Conservation (phyloP, 805 yeast species). For the Yarrowia porcina region DNA sequence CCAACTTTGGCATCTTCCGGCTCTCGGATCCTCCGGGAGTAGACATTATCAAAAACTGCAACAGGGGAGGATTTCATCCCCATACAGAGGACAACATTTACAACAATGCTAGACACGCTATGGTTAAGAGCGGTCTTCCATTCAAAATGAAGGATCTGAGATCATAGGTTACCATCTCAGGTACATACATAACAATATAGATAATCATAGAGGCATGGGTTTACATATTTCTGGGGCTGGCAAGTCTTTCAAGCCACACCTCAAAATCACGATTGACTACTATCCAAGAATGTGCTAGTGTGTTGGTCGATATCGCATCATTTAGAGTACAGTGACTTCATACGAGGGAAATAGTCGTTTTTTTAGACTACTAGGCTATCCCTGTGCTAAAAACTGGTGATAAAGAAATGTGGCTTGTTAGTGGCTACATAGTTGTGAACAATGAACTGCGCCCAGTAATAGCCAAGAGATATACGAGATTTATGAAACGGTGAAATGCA, state of each 20-base stretch:
- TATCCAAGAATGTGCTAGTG: not conserved
- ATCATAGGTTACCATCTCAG: no score
- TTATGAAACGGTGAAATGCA: not conserved
- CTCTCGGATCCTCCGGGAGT: slow-evolving; percentile 66
- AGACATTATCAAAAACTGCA: slow-evolving; percentile 52
- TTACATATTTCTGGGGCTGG: not conserved
- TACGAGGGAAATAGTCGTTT: not conserved
- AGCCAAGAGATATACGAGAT: slow-evolving; percentile 1
- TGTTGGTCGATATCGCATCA: not conserved
- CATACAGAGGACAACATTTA: slow-evolving; percentile 53
- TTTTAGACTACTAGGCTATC: not conserved
- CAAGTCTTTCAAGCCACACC: not conserved
- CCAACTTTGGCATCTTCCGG: slow-evolving; percentile 55
- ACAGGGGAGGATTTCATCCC: slow-evolving; percentile 55
- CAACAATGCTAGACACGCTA: slow-evolving; percentile 55
- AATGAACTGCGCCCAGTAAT: no score
- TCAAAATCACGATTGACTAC: not conserved
- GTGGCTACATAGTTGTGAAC: slow-evolving; percentile 1
- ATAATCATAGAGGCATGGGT: not conserved
- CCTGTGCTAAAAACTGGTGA: not conserved
- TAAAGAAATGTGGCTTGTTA: not conserved
- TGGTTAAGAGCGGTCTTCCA: slow-evolving; percentile 46
- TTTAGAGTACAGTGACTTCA: not conserved
- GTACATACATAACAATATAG: not conserved
- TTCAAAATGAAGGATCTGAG: slow-evolving; percentile 52